These are phyloP conservation scores for Erodium trifolium DNA, from an alignment of 441 rosid genomes.

Conservation along the genomic window DNA sequence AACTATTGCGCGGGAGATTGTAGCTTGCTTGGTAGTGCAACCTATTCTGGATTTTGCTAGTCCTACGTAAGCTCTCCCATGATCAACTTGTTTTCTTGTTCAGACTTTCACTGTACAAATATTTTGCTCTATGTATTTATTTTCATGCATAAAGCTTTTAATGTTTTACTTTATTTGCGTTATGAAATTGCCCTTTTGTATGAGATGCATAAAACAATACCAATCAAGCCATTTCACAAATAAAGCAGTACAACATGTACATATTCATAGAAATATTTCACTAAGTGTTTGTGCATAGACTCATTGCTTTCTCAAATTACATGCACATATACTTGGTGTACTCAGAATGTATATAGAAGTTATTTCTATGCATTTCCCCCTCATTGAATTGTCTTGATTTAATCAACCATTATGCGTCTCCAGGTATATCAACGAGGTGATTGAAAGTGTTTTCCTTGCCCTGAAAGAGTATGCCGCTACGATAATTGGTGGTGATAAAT, in stretches of 20 bases:
- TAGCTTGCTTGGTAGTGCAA: conserved; percentile 89
- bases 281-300: background rate
- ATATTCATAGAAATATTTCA: background rate
- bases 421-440: conserved; percentile 87
- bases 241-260: background rate
- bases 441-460: conserved; percentile 59
- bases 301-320: background rate
- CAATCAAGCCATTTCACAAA: background rate
- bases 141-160: background rate
- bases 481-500: conserved; percentile 38
- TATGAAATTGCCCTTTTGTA: background rate
- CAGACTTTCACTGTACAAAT: background rate
- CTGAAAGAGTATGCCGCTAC: conserved; percentile 37
- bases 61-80: conserved; percentile 58
- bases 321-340: background rate
- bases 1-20: conserved; percentile 84
- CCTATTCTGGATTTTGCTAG: conserved; percentile 79
- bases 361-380: background rate
- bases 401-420: background rate
- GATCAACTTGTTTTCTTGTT: conserved; percentile 7
- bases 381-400: background rate
- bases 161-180: background rate
- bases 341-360: background rate
- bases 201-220: background rate
- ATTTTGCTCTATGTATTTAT: background rate